These are phyloP conservation scores for Amanita inopinata DNA, from an alignment of 768 basidiomycete species.

Conservation along the genomic window DNA sequence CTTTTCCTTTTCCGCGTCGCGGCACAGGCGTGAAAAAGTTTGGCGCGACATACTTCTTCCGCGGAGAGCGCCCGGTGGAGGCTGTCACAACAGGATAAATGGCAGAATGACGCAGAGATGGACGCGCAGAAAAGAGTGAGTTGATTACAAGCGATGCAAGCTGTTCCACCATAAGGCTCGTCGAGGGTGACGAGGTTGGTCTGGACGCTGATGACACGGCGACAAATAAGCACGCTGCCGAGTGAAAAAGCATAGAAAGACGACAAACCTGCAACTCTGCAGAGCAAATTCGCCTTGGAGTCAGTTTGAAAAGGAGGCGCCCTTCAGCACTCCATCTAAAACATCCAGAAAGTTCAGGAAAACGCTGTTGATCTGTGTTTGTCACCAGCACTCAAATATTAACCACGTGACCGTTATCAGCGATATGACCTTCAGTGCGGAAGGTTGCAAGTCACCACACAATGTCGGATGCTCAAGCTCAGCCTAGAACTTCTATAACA, in stretches of 20 bases:
- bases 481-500: no score
- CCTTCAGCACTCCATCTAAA: neutral
- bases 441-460: no score
- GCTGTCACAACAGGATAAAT: neutral
- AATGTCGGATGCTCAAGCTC: no score
- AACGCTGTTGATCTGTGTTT: conserved; percentile 7
- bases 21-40: conserved; percentile 50
- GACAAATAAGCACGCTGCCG: neutral
- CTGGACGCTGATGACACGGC: neutral
- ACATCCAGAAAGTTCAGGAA: neutral
- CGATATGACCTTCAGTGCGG: no score
- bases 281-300: neutral
- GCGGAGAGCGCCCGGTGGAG: conserved; percentile 7
- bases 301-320: neutral
- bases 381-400: neutral
- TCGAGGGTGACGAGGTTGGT: conserved; percentile 4
- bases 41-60: conserved; percentile 14
- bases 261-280: neutral
- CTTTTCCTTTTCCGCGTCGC: conserved; percentile 44
- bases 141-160: conserved; percentile 44
- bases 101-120: conserved; percentile 19
- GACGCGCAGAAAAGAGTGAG: conserved; percentile 31
- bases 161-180: conserved; percentile 49
- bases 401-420: conserved; percentile 5
- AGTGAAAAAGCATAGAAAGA: neutral